Conservation (phyloP, 495 filamentous ascomycete species). For the Xylaria bambusicola region DNA sequence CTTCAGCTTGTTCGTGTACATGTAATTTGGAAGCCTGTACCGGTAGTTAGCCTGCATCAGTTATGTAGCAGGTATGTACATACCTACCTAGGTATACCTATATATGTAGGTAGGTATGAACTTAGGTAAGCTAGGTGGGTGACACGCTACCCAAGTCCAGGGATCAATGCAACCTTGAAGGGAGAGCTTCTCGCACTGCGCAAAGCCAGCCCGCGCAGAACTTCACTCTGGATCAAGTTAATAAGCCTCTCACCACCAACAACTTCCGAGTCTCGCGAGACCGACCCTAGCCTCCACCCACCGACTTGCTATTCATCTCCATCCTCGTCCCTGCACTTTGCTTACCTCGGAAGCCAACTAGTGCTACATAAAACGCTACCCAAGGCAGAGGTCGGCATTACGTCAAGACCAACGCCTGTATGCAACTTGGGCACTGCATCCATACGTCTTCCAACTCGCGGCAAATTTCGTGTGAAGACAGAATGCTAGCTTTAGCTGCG, state of each 20-base stretch:
- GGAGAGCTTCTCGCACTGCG: constrained; percentile 12
- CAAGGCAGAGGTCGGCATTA: constrained; percentile 2
- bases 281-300: not conserved
- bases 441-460: too few species aligned
- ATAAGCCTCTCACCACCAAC: not conserved
- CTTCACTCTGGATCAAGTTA: not conserved
- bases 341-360: not conserved
- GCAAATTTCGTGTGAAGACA: not conserved
- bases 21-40: too few species aligned
- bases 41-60: too few species aligned
- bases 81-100: not conserved
- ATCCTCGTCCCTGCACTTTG: too few species aligned
- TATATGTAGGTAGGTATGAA: too few species aligned
- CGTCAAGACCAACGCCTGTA: constrained; percentile 8
- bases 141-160: too few species aligned
- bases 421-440: constrained; percentile 11
- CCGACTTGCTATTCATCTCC: too few species aligned
- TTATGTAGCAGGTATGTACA: too few species aligned
- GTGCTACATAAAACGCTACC: not conserved
- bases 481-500: constrained; percentile 6
- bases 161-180: too few species aligned
- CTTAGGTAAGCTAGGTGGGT: too few species aligned
- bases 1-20: constrained; percentile 11
- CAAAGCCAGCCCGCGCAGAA: constrained; percentile 8
- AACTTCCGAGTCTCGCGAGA: not conserved